These are phyloP conservation scores for Leccinellum rugosiceps DNA, from an alignment of 768 basidiomycete genomes.

Conservation along the genomic window DNA sequence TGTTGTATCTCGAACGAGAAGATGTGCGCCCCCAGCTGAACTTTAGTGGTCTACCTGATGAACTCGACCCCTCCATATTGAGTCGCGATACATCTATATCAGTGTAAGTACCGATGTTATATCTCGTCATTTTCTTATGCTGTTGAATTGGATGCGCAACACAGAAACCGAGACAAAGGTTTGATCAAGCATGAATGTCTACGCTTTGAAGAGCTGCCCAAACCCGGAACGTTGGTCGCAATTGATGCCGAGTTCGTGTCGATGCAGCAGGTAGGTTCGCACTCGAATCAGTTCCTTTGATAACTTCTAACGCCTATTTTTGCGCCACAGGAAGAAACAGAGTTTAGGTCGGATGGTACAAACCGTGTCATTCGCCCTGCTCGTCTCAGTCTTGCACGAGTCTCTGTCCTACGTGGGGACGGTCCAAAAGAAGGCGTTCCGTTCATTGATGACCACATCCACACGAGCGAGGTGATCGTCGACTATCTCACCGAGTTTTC, in stretches of 20 bases:
- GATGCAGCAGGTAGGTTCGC: constrained; percentile 74
- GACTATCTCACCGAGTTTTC: constrained; percentile 98
- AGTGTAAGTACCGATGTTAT: constrained; percentile 44
- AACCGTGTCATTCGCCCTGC: constrained; percentile 91
- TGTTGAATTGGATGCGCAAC: neutral
- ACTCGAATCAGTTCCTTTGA: neutral
- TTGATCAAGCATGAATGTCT: constrained; percentile 79
- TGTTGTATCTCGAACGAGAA: constrained; percentile 84
- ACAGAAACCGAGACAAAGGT: constrained; percentile 70
- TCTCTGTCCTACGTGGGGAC: constrained; percentile 88
- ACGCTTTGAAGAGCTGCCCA: constrained; percentile 71
- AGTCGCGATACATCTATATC: constrained; percentile 88
- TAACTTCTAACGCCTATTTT: neutral
- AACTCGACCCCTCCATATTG: constrained; percentile 71
- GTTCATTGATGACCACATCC: constrained; percentile 98
- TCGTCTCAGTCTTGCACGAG: constrained; percentile 87
- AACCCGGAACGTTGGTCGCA: constrained; percentile 82
- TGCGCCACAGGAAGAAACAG: constrained; percentile 77
- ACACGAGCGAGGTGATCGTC: constrained; percentile 92
- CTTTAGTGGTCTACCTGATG: constrained; percentile 58
- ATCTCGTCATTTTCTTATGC: neutral
- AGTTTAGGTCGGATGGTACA: constrained; percentile 91
- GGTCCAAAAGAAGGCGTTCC: constrained; percentile 79
- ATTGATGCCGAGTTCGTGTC: constrained; percentile 99
- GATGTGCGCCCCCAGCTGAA: constrained; percentile 61